Evolutionary conservation across 2,329 filamentous ascomycete species (phyloP), one percentile per base, ranked within the genome.

Genomic region (Fusarium sublunatum): DNA sequence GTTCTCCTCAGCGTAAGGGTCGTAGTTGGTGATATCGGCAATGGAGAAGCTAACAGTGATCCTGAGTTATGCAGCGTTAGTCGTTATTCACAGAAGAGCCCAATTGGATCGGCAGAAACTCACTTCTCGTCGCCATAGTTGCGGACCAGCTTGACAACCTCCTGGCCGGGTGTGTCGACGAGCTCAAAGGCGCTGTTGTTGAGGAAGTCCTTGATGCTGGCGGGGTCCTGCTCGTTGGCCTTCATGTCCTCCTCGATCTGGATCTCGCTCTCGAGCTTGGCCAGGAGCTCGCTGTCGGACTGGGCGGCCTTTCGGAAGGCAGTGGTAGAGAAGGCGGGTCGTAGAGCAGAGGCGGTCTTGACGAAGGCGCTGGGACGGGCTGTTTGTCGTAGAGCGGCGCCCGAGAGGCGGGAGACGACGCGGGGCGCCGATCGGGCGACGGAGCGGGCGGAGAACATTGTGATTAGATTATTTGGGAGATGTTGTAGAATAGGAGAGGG

Each of bases 111-210:
- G 9, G 22, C 13, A 10, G 7, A 24, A 45, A 78, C 88, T 78
- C 79, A 95, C 92, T 89, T 92, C 83, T 99, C 95, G 64, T 96
- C 89, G 72, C 91, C 91, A 73, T 91, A 94, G 65, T 86, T 89
- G 73, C 93, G 90, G 60, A 88, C 90, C 67, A 99, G 84, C 72
- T 90, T 84, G 68, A 99, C 91, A 70, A 97, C 92, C 81, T 98
- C 91, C 77, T 92, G 86, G 62, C 95, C 95, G 26, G 89, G 83
- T 29, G 84, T 87, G 78, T 99, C 95, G 72, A 91, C 83, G 61
- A 95, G 84, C 83, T 94, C 84, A 78, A 93, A 99, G 36, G 89
- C 86, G 73, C 89, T 89, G 80, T 92, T 94, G 74, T 94, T 88
- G 43, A 97, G 80, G 79, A 96, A 97, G 76, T 95, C 91, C 80